Evolutionary conservation across 345 rosid species (phyloP), one percentile per base, ranked within the genome.

Genomic region (Carallia pectinifolia): DNA sequence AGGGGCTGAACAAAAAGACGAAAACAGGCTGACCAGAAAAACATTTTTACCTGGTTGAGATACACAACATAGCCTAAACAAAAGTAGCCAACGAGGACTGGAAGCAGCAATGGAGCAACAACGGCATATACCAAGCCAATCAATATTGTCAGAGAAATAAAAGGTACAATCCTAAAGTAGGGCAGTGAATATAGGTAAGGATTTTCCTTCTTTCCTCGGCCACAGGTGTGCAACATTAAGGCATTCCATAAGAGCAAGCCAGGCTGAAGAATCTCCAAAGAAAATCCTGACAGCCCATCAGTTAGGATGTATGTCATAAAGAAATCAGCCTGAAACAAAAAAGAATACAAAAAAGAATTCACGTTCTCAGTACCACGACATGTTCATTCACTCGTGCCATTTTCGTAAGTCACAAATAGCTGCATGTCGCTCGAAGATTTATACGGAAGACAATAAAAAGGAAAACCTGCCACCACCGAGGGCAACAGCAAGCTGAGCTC

Each of bases 111-210:
- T 15, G 97, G 97, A 10, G 97, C 85, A 0, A 94, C 81, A 53
- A 94, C 85, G 4, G 97, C 97, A 71, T 91, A 94, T 29, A 91
- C 93, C 81, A 81, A 80, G 66, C 98, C 97, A 36, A 94, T 86
- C 78, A 90, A 66, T 64, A 92, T 83, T 8, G 96, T 89, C 6
- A 90, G 79, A 64, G 93, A 79, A 19, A 86, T 90, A 34, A 80
- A 77, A 4, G 98, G 97, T 62, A 94, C 87, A 48, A 89, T 82
- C 73, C 97, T 81, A 63, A 83, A 91, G 76, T 85, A 91, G 48
- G 91, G 93, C 29, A 90, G 69, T 16, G 97, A 85, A 74, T 76
- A 91, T 61, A 94, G 96, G 76, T 94, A 86, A 39, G 89, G 89
- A 27, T 80, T 76, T 77, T 79, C 82, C 76, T 87, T 84, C 71